A percentile compares a stretch with the other conserved stretches of the same genome.
Evolutionary conservation across 2,329 filamentous ascomycete genomes (phyloP).

Genomic region (Coniochaeta sp.): DNA sequence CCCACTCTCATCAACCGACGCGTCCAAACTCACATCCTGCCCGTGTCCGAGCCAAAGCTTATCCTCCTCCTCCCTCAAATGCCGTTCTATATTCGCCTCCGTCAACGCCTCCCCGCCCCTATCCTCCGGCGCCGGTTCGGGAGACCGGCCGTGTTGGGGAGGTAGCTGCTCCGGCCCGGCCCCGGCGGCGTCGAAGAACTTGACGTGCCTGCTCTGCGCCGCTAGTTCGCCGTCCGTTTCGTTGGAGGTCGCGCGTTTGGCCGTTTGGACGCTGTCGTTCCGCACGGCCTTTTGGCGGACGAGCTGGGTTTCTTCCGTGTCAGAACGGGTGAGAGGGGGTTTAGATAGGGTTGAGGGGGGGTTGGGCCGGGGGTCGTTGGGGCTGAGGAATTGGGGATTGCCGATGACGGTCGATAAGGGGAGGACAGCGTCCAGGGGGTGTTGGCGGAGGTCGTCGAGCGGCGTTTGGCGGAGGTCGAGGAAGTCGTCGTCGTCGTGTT

Average conservation of each 20-base stretch:
- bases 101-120: slow-evolving; percentile 15
- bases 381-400: neutral
- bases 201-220: slow-evolving; percentile 17
- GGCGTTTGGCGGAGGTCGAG: neutral
- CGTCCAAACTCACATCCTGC: no score
- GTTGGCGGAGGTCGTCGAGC: neutral
- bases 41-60: neutral
- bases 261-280: neutral
- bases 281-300: neutral
- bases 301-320: slow-evolving; percentile 1
- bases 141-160: neutral
- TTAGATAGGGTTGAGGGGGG: no score
- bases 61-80: slow-evolving; percentile 10
- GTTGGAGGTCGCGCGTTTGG: neutral
- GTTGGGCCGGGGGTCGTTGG: neutral
- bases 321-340: neutral
- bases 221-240: slow-evolving; percentile 15
- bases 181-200: slow-evolving; percentile 17
- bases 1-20: no score
- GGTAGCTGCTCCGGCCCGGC: slow-evolving; percentile 5
- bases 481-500: slow-evolving; percentile 3
- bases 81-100: slow-evolving; percentile 17
- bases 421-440: neutral
- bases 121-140: slow-evolving; percentile 8
- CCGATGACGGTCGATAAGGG: neutral